phyloP scores from a whole-genome alignment of 2,329 filamentous ascomycete species.

The Helicocarpus griseus region DNA sequence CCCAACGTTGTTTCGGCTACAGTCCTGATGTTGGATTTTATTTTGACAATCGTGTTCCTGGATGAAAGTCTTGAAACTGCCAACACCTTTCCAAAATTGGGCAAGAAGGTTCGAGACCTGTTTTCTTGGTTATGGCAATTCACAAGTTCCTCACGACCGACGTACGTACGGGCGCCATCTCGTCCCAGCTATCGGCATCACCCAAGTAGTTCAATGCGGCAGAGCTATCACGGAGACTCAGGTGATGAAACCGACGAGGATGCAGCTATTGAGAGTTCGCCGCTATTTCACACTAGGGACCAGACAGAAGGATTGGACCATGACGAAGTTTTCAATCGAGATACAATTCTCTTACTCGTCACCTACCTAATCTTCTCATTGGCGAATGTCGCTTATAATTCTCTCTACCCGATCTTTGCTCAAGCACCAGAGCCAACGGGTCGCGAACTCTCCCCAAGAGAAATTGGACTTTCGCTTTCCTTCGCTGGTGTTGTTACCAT shows the following conservation, averaged over 20 bases:
- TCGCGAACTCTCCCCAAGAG: constrained; percentile 61
- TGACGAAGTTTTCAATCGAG: constrained; percentile 61
- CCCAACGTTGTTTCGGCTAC: constrained; percentile 73
- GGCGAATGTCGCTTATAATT: constrained; percentile 90
- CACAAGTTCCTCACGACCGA: constrained; percentile 47
- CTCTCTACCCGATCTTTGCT: constrained; percentile 86
- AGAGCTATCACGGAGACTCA: constrained; percentile 19
- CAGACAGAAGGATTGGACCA: constrained; percentile 40
- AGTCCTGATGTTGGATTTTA: constrained; percentile 61
- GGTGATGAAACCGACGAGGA: constrained; percentile 36
- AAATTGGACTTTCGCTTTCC: constrained; percentile 76
- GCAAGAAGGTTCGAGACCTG: constrained; percentile 47
- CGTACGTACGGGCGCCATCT: constrained; percentile 44
- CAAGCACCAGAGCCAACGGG: constrained; percentile 66
- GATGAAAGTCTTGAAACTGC: constrained; percentile 74
- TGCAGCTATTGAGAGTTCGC: constrained; percentile 29
- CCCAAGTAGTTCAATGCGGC: constrained; percentile 15
- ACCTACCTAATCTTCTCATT: constrained; percentile 93
- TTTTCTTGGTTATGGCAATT: constrained; percentile 65
- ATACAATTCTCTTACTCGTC: constrained; percentile 68
- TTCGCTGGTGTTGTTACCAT: constrained; percentile 81
- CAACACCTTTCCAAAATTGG: constrained; percentile 50
- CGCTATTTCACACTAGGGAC: constrained; percentile 29
- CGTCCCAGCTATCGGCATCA: constrained; percentile 21
- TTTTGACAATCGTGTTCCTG: constrained; percentile 68